phyloP scores from a whole-genome alignment of 2,329 filamentous ascomycete species.

The Huntiella abstrusa region DNA sequence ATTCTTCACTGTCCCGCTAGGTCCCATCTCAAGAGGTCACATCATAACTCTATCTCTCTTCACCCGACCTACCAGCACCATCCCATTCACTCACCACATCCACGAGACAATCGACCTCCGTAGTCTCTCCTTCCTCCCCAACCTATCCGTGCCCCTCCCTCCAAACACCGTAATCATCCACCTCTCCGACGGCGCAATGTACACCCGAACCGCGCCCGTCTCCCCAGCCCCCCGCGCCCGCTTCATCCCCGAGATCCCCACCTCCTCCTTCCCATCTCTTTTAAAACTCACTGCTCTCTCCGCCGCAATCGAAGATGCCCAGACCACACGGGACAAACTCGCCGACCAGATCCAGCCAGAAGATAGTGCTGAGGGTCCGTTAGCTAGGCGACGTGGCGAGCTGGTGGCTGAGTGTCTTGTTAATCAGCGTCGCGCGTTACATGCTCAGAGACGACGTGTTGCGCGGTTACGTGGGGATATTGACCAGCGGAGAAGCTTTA shows the following conservation, averaged over 20 bases:
- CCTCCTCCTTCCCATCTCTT: constrained; percentile 70
- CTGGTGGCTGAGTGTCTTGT: constrained; percentile 36
- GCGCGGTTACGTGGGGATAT: background rate
- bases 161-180: constrained; percentile 73
- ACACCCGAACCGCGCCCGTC: constrained; percentile 41
- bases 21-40: constrained; percentile 45
- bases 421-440: constrained; percentile 47
- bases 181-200: constrained; percentile 62
- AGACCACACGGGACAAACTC: constrained; percentile 56
- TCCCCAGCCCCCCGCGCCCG: constrained; percentile 24
- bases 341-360: constrained; percentile 53
- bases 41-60: constrained; percentile 54
- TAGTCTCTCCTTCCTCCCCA: constrained; percentile 61
- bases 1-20: constrained; percentile 53
- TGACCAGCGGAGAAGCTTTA: too few relatives aligned
- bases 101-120: constrained; percentile 54
- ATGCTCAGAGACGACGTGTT: constrained; percentile 39
- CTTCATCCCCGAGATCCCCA: constrained; percentile 32
- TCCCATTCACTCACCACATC: constrained; percentile 44
- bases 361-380: constrained; percentile 14
- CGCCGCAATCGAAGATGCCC: constrained; percentile 75
- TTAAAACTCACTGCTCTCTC: constrained; percentile 81
- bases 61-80: constrained; percentile 35
- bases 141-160: constrained; percentile 50
- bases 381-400: constrained; percentile 29